Base-by-base conservation (phyloP, 176 grass and related monocot genomes). In the Phoenix dactylifera region DNA sequence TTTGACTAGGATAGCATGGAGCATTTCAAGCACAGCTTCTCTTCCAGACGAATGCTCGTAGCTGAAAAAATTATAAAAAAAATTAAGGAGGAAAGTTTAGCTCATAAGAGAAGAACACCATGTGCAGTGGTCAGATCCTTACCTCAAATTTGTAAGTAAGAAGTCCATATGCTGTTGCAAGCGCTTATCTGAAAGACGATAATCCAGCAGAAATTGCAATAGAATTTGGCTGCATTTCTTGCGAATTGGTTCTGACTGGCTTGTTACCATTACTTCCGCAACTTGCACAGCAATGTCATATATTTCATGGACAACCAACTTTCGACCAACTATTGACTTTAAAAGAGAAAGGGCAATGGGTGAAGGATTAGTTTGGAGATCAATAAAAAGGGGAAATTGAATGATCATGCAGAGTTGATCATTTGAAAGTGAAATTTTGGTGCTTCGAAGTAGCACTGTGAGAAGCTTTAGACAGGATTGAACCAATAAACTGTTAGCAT, bases 141-240 rank as follows among this genome's bases (percentile, higher is more conserved):
- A 76, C 92, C 87, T 88, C 54, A 97, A 74, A 74, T 97, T 97
- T 54, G 74, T 54, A 15, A 97, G 75, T 68, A 97, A 82, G 76
- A 96, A 97, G 68, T 97, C 92, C 77, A 91, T 75, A 82, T 97
- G 92, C 57, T 97, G 92, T 24, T 88, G 83, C 70, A 97, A 52
- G 22, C 83, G 71, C 77, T 97, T 91, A 64, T 90, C 83, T 22
- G 87, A 88, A 68, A 97, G 84, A 50, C 54, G 80, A 75, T 91
- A 97, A 57, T 97, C 83, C 23, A 90, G 77, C 16, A 97, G 78
- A 75, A 97, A 97, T 22, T 97, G 83, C 35, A 90, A 73, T 52
- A 97, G 68, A 80, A 91, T 90, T 76, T 88, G 75, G 60, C 83
- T 88, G 77, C 83, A 90, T 58, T 85, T 80, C 66, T 78, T 77